A percentile compares a stretch with the other conserved stretches of the same genome.
phyloP scores from a whole-genome alignment of 2,329 filamentous ascomycete genomes.

The Coleophoma cylindrospora region DNA sequence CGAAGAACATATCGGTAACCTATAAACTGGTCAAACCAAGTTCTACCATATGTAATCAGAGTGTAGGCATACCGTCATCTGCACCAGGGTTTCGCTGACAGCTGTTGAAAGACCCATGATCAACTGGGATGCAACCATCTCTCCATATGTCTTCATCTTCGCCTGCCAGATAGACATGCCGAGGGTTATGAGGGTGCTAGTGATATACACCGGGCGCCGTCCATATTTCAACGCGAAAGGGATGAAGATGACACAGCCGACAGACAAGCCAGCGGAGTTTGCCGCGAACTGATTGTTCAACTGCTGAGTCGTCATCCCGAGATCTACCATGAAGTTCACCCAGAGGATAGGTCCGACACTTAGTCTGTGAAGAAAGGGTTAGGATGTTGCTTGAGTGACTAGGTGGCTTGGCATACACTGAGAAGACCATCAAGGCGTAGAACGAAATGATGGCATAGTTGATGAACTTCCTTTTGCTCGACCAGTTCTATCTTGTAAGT shows the following conservation, averaged over 20 bases:
- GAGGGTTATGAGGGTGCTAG: slow-evolving; percentile 33
- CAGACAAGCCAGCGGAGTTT: slow-evolving; percentile 33
- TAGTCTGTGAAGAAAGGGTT: neutral
- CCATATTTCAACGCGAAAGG: slow-evolving; percentile 42
- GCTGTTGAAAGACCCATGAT: slow-evolving; percentile 38
- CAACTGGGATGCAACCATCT: slow-evolving; percentile 38
- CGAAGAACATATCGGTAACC: slow-evolving; percentile 41
- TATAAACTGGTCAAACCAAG: neutral
- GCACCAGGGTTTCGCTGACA: slow-evolving; percentile 36
- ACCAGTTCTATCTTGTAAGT: slow-evolving; percentile 33
- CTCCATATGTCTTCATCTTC: slow-evolving; percentile 31
- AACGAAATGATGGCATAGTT: slow-evolving; percentile 36
- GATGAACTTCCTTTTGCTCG: slow-evolving; percentile 30
- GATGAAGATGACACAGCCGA: slow-evolving; percentile 37
- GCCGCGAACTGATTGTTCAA: slow-evolving; percentile 41
- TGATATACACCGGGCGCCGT: slow-evolving; percentile 37
- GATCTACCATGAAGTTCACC: slow-evolving; percentile 11
- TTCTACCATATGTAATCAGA: neutral
- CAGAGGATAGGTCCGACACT: neutral
- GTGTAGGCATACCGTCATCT: slow-evolving; percentile 31
- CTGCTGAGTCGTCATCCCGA: slow-evolving; percentile 30
- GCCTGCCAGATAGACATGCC: slow-evolving; percentile 37
- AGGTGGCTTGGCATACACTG: slow-evolving; percentile 4
- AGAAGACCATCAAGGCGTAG: slow-evolving; percentile 37
- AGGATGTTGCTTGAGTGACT: neutral